phyloP scores from a whole-genome alignment of 257 asterid genomes.

The Parsonsia alboflavescens region DNA sequence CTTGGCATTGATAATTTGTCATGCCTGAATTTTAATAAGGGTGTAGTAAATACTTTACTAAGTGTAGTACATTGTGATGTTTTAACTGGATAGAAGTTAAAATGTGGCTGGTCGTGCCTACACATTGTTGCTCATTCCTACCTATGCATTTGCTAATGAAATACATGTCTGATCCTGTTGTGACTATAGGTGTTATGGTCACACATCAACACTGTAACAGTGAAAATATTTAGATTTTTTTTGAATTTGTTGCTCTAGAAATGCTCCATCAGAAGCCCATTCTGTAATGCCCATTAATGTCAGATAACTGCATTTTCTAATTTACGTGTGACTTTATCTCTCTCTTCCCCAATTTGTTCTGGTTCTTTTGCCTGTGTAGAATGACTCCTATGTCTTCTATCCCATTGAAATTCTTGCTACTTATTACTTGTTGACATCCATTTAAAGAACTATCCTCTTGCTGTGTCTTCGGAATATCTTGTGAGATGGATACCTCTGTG shows the following conservation, averaged over 20 bases:
- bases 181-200: neutral
- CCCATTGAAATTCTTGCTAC: neutral
- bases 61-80: neutral
- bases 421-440: neutral
- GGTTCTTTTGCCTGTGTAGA: neutral
- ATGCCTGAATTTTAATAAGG: neutral
- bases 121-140: neutral
- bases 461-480: neutral
- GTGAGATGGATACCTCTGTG: neutral
- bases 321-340: neutral
- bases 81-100: neutral
- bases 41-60: neutral
- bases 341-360: neutral
- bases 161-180: neutral
- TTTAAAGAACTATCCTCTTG: neutral
- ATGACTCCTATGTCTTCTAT: neutral
- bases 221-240: neutral
- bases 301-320: neutral
- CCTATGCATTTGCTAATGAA: neutral
- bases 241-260: neutral
- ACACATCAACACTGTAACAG: neutral
- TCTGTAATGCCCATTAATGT: too few relatives aligned
- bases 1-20: too few relatives aligned
- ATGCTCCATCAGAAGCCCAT: neutral
- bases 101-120: neutral